phyloP scores from a whole-genome alignment of 1,284 basidiomycete species.

The Tilletia caries region DNA sequence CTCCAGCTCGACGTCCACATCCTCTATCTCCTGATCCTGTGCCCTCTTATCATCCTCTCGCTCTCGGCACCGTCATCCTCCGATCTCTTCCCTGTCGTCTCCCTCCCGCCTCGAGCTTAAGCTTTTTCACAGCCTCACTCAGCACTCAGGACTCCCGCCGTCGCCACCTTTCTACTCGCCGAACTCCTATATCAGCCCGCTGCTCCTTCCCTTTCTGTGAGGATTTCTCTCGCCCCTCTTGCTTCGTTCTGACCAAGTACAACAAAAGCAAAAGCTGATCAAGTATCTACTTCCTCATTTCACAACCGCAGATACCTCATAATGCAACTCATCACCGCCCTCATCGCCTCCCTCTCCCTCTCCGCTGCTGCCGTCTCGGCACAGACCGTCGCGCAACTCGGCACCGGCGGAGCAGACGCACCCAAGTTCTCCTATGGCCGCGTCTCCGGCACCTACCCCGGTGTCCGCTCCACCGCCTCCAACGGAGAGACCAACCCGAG shows the following conservation, averaged over 20 bases:
- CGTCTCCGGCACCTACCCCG: constrained; percentile 32
- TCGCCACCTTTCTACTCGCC: background rate
- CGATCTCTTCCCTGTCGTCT: background rate
- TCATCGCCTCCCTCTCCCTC: constrained; percentile 21
- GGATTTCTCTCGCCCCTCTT: no score
- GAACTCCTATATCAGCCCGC: background rate
- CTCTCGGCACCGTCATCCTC: background rate
- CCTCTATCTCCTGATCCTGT: background rate
- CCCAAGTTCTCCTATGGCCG: constrained; percentile 45
- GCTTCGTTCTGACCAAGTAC: no score
- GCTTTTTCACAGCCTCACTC: background rate
- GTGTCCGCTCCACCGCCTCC: constrained; percentile 32
- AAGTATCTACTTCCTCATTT: background rate
- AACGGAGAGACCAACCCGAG: constrained; percentile 49
- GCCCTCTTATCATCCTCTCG: background rate
- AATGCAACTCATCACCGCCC: constrained; percentile 21
- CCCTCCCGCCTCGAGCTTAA: background rate
- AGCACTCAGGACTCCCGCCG: background rate
- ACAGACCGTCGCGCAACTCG: constrained; percentile 11
- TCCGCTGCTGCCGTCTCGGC: constrained; percentile 19
- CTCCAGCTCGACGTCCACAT: no score
- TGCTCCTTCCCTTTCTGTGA: no score
- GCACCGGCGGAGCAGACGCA: constrained; percentile 66
- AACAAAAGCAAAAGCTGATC: background rate
- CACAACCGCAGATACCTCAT: constrained; percentile 3